Base-by-base conservation (phyloP, 140 eudicot genomes). In the Senecio squalidus region DNA sequence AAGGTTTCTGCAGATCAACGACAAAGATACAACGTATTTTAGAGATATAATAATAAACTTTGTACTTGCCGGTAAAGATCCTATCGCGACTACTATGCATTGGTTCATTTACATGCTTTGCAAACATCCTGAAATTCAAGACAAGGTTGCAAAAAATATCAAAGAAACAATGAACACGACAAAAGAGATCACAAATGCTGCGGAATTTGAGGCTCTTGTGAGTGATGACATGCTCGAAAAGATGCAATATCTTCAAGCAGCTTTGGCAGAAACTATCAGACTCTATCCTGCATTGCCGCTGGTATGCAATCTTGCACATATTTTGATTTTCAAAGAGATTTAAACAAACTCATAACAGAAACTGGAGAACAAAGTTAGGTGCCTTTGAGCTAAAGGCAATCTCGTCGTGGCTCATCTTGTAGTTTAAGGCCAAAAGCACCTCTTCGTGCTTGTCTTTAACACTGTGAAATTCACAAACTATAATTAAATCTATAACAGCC, bases 11-110 rank as follows among this genome's bases (percentile, higher is more conserved):
- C 76, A 68, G 50, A 15, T 63, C 16, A 53, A 62, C 5, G 73
- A 71, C 43, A 60, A 44, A 0, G 76, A 80, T 51, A 78, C 78
- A 1, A 80, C 68, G 76, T 84, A 77, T 67, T 64, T 84, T 66
- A 56, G 83, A 47, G 94, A 84, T 63, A 72, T 84, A 18, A 74
- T 80, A 49, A 24, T 84, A 40, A 84, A 68, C 69, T 84, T 80
- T 39, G 43, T 84, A 62, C 76, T 84, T 31, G 94, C 88, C 53
- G 94, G 88, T 9, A 84, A 84, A 63, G 94, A 84, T 68, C 82
- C 88, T 8, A 84, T 86, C 16, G 94, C 84, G 15, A 53, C 76
- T 39, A 78, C 89, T 6, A 51, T 84, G 17, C 57, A 84, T 21
- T 84, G 94, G 94, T 84, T 84, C 68, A 34, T 77, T 27, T 84